Conservation (phyloP, 768 basidiomycete genomes). For the Pleurotus pulmonarius region DNA sequence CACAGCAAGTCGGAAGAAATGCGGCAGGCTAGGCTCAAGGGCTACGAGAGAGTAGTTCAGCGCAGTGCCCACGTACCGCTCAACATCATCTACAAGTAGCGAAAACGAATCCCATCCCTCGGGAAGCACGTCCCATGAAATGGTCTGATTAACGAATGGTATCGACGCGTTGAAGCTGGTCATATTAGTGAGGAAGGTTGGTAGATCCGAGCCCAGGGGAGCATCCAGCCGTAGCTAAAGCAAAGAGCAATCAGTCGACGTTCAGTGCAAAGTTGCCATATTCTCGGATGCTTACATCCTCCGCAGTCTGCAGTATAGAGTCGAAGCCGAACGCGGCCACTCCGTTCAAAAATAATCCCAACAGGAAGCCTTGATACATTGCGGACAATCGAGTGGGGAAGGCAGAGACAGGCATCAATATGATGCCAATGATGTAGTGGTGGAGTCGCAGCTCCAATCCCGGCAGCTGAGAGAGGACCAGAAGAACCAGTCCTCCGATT, state of each 20-base stretch:
- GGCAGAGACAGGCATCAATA: slow-evolving; percentile 71
- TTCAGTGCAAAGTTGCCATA: neutral
- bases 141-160: slow-evolving; percentile 48
- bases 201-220: slow-evolving; percentile 62
- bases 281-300: slow-evolving; percentile 45
- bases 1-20: slow-evolving; percentile 79
- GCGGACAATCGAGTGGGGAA: slow-evolving; percentile 81
- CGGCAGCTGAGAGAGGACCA: slow-evolving; percentile 69
- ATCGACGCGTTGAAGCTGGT: slow-evolving; percentile 57
- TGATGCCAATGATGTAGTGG: slow-evolving; percentile 78
- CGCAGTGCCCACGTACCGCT: slow-evolving; percentile 67
- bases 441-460: slow-evolving; percentile 70
- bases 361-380: slow-evolving; percentile 75
- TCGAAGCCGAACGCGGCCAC: slow-evolving; percentile 78
- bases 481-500: slow-evolving; percentile 56
- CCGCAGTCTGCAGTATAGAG: slow-evolving; percentile 73
- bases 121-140: slow-evolving; percentile 54
- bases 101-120: slow-evolving; percentile 71
- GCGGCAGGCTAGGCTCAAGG: slow-evolving; percentile 57
- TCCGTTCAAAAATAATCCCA: slow-evolving; percentile 81
- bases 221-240: slow-evolving; percentile 71
- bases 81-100: slow-evolving; percentile 83
- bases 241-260: slow-evolving; percentile 6
- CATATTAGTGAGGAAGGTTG: slow-evolving; percentile 73
- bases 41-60: slow-evolving; percentile 69